Base-by-base conservation (phyloP, 192 early-diverging fungal genomes). In the Coemansia nantahalensis region DNA sequence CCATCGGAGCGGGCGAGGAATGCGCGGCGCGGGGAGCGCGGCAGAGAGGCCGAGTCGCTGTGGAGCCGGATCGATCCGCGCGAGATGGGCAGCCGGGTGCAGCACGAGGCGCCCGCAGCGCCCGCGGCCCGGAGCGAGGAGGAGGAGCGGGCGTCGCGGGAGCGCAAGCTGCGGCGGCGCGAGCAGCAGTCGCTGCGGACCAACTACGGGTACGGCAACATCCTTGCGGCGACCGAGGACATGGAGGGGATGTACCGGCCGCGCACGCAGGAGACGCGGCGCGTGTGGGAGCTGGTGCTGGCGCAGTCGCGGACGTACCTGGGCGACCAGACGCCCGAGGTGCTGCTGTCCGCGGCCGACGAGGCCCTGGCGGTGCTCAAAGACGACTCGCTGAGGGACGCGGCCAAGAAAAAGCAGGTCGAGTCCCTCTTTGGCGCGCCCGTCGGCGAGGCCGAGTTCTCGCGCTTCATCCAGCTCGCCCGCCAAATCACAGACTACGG, bases 401-500 rank as follows among this genome's bases (percentile, higher is more conserved):
- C 86, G 38, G 95, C 95, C 53, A 91, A 90, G 59, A 90, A 92
- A 74, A 83, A 79, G 35, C 83, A 86, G 54, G 83, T 95, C 15
- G 95, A 94, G 61, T 63, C 73, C 0, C 63, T 94, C 15, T 62
- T 96, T 51, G 84, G 86, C 0, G 18, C 80, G 11, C 59, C 51
- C 13, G 61, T 97, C n/a, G 42, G 78, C 6, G 84, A 88, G 18
- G 88, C 94, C 15, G 73, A 85, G 36, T 97, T 99, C 65, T 86
- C 91, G 15, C 83, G 84, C 49, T 82, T 97, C 15, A 81, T 98
- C 14, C 91, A 93, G 56, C 80, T 99, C 26, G 91, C 91, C 14
- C 94, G 94, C 55, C 89, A 92, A 51, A 91, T 99, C 42, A 96
- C 94, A 5, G 97, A 99, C 57, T 99, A 89, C 41, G 51, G 24